A percentile compares a stretch with the other conserved stretches of the same genome.
Evolutionary conservation across 2,329 filamentous ascomycete species (phyloP).

Genomic region (Phyllosticta citriasiana): DNA sequence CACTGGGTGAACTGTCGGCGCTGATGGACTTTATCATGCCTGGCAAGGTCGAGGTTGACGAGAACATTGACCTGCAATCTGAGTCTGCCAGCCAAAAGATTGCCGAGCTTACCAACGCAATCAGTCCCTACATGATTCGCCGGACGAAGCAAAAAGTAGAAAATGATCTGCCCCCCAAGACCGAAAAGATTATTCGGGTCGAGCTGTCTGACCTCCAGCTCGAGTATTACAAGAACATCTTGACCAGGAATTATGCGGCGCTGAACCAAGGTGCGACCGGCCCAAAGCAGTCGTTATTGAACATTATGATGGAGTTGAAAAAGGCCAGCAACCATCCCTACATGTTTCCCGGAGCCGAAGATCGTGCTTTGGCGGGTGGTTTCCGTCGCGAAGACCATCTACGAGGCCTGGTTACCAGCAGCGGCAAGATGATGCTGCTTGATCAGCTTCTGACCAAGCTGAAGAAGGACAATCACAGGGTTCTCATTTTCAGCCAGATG

Average conservation of each 20-base stretch:
- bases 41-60: conserved; percentile 83
- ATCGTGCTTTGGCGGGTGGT: conserved; percentile 73
- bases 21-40: conserved; percentile 95
- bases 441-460: conserved; percentile 92
- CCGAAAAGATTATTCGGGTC: conserved; percentile 96
- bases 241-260: conserved; percentile 91
- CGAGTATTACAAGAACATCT: conserved; percentile 98
- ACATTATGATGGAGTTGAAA: conserved; percentile 99
- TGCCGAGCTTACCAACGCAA: conserved; percentile 70
- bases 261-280: conserved; percentile 83
- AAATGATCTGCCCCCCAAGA: conserved; percentile 91
- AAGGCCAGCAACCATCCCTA: conserved; percentile 98
- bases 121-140: conserved; percentile 89
- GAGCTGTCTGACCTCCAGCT: conserved; percentile 93
- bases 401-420: conserved; percentile 88
- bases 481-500: conserved; percentile 99
- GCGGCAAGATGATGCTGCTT: conserved; percentile 98
- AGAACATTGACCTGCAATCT: conserved; percentile 75
- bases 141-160: conserved; percentile 97
- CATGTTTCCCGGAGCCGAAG: conserved; percentile 92
- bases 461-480: conserved; percentile 86
- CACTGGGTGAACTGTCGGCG: conserved; percentile 81
- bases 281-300: conserved; percentile 88
- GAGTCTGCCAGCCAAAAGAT: conserved; percentile 80
- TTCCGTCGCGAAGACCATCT: conserved; percentile 79